These are phyloP conservation scores for Hypoxylon subgilvum DNA, from an alignment of 495 filamentous ascomycete genomes.

Conservation along the genomic window DNA sequence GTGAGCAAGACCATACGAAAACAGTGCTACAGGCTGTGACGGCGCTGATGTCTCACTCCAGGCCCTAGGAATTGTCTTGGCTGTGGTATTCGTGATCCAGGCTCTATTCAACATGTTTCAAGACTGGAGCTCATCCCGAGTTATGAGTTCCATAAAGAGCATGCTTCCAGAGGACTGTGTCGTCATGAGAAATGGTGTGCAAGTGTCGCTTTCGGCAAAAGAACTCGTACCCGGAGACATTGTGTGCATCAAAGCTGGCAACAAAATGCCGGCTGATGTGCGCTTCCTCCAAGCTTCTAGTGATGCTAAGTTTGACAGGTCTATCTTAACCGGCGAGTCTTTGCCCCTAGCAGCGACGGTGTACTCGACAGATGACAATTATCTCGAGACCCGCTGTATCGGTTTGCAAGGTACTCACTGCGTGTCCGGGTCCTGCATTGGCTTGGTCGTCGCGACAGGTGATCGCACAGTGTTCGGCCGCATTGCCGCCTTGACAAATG, in stretches of 20 bases:
- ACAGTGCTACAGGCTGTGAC: not conserved
- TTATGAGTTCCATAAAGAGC: slow-evolving; percentile 68
- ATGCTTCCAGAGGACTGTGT: slow-evolving; percentile 73
- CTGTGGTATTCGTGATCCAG: slow-evolving; percentile 70
- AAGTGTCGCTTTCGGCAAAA: slow-evolving; percentile 54
- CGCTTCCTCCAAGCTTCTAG: slow-evolving; percentile 67
- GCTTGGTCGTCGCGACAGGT: slow-evolving; percentile 65
- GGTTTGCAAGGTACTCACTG: slow-evolving; percentile 76
- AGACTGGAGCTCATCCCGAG: slow-evolving; percentile 66
- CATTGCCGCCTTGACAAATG: slow-evolving; percentile 70
- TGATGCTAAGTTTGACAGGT: slow-evolving; percentile 74
- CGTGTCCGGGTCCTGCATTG: slow-evolving; percentile 67
- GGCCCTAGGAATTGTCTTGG: slow-evolving; percentile 68
- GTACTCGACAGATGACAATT: slow-evolving; percentile 70
- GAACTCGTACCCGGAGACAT: slow-evolving; percentile 74
- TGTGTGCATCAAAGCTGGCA: slow-evolving; percentile 65
- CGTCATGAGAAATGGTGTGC: slow-evolving; percentile 63
- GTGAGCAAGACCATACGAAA: slow-evolving; percentile 9
- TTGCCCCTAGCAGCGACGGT: slow-evolving; percentile 65
- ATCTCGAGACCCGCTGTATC: slow-evolving; percentile 74
- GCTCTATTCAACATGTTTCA: slow-evolving; percentile 72
- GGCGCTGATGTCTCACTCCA: slow-evolving; percentile 1
- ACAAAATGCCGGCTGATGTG: slow-evolving; percentile 72
- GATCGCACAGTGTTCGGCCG: slow-evolving; percentile 68
- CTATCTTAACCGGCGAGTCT: slow-evolving; percentile 71